Evolutionary conservation across 2,329 filamentous ascomycete species (phyloP), one percentile per base, ranked within the genome.

Genomic region (Podosphaera fusca): DNA sequence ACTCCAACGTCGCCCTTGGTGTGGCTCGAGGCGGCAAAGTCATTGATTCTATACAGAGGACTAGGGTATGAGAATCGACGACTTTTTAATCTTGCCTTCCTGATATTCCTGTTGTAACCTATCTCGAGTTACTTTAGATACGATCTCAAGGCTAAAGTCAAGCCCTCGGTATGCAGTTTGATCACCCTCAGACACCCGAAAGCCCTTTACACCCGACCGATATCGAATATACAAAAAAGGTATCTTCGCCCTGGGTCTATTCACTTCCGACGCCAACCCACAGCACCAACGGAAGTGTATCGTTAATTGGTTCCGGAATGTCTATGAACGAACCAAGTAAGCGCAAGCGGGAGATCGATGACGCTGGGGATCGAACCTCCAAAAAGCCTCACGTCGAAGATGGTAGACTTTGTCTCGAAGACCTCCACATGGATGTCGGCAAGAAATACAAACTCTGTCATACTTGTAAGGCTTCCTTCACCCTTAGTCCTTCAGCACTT

Each of bases 391-490:
- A 81, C 63, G 69, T 79, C 69, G 79, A 81, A 71, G 74, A 76
- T 67, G 73, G 75, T 70, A 76, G 73, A 70, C 71, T 77, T 62
- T 76, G 75, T 70, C 80, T 82, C 69, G 74, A 81, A 64, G 76
- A 80, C 69, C 73, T 83, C 64, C 79, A 82, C 67, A 69, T 78
- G 65, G 78, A 83, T 73, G 79, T 83, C 60, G 80, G 79, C 70
- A 72, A 75, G 66, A 82, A 81, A 71, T 82, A 82, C 70, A 74
- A 81, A 65, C 73, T 83, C 71, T 78, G 78, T 74, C 77, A 75
- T 74, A 79, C 73, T 72, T 74, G 79, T 82, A 81, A 81, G 78
- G 69, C 74, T 74, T 73, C 75, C 75, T 73, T 71, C 60, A 65
- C 47, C 59, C 56, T 56, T 36, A 38, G 40, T 57, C 42, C 31